Evolutionary conservation across 441 rosid genomes (phyloP), one percentile per base, ranked within the genome.

Genomic region (Euphorbia schlechtendalii): DNA sequence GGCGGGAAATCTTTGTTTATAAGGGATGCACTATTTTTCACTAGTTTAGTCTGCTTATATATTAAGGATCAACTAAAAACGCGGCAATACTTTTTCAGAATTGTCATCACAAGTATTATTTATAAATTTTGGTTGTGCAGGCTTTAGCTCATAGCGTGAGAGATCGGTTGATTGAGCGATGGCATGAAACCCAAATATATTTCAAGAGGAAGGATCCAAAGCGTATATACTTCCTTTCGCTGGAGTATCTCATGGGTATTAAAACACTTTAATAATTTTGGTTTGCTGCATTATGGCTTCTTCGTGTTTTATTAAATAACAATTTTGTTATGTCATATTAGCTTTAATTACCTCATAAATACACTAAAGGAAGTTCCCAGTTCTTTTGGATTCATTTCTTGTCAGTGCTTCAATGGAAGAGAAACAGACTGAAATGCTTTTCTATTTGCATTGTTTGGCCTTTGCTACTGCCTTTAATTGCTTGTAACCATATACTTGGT

Each of bases 241-340:
- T 82, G 4, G 86, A 82, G 82, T 82, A 69, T 76, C 84, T 82
- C 54, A 80, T 82, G 84, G 86, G 86, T 79, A 79, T 56, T 48
- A 65, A 5, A 61, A 40, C 34, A 32, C 30, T 59, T 36, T 7
- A 11, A 8, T 36, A 25, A 54, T 27, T 3, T 32, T 59, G 18
- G 9, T 13, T 2, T 32, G 15, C 52, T 36, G 52, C 20, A 30
- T 45, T 15, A 5, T 24, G n/a, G 13, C 15, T 36, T 20, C 0
- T 12, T 63, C 13, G 30, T 4, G 1, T 49, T 5, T 32, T 30
- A 2, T 17, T 48, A 48, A 48, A 40, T 4, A 40, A 11, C 13
- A 40, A 15, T 17, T 46, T 48, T 48, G 5, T 17, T 9, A 48
- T 17, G 52, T 0, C 51, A 46, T 32, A 21, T 17, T 17, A 32